Conservation (phyloP, 345 rosid species). For the Barbarea vulgaris region DNA sequence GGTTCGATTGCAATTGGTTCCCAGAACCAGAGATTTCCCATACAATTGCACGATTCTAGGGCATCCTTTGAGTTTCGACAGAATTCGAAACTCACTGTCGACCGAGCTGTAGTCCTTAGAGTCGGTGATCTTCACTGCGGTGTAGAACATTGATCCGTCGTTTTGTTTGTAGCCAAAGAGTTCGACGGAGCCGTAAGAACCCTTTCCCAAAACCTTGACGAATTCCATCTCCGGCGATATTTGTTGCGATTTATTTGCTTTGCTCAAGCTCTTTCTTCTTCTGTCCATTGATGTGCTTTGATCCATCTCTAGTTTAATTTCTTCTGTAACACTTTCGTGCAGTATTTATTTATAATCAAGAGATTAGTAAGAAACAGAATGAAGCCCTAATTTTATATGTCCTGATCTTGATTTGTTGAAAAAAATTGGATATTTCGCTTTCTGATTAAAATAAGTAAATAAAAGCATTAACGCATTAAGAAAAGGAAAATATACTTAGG, state of each 20-base stretch:
- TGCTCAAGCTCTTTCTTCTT: not conserved
- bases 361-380: not conserved
- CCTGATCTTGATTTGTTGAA: not conserved
- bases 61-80: slow-evolving; percentile 19
- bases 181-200: slow-evolving; percentile 31
- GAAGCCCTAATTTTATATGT: slow-evolving; percentile 6
- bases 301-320: not conserved
- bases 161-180: slow-evolving; percentile 15
- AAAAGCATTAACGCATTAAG: not conserved
- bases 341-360: not conserved
- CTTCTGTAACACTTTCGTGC: not conserved
- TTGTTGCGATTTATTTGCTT: not conserved
- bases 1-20: not conserved
- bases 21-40: not conserved
- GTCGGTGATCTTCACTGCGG: slow-evolving; percentile 31
- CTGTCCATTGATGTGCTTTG: not conserved
- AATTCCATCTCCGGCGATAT: slow-evolving; percentile 10
- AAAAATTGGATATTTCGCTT: not conserved
- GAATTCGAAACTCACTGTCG: slow-evolving; percentile 23
- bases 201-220: slow-evolving; percentile 34
- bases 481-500: not conserved
- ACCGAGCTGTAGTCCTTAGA: not conserved
- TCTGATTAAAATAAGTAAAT: not conserved
- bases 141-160: slow-evolving; percentile 18
- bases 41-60: slow-evolving; percentile 21